These are phyloP conservation scores for Ustilago vetiveriae DNA, from an alignment of 1,284 basidiomycete genomes.

Conservation along the genomic window DNA sequence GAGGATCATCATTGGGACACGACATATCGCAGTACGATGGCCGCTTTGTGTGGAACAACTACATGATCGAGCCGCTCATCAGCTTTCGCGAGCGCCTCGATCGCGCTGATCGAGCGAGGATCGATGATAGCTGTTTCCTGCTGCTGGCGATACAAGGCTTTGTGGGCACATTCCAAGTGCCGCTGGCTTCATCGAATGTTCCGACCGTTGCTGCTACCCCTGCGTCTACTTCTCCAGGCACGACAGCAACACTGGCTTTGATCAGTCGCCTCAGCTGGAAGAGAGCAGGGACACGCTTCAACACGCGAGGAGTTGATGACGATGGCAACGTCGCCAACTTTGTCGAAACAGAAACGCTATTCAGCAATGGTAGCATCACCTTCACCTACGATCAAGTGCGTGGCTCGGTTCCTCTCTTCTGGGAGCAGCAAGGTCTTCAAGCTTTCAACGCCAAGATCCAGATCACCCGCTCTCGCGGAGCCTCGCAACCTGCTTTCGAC, in stretches of 20 bases:
- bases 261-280: constrained; percentile 87
- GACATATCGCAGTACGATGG: constrained; percentile 66
- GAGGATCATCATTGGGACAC: constrained; percentile 36
- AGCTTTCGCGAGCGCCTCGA: constrained; percentile 82
- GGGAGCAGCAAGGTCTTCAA: constrained; percentile 92
- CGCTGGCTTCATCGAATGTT: constrained; percentile 69
- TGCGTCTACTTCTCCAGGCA: constrained; percentile 71
- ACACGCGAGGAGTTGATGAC: constrained; percentile 96
- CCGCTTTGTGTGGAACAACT: constrained; percentile 79
- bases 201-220: neutral
- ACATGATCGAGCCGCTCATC: constrained; percentile 79
- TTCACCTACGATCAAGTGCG: constrained; percentile 92
- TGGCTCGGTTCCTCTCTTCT: constrained; percentile 85
- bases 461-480: constrained; percentile 79
- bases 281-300: constrained; percentile 94
- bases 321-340: constrained; percentile 97
- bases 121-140: constrained; percentile 71
- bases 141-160: constrained; percentile 92
- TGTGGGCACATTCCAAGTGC: constrained; percentile 74
- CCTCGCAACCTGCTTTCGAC: constrained; percentile 94
- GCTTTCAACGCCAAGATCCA: constrained; percentile 60
- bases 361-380: constrained; percentile 82
- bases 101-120: constrained; percentile 74
- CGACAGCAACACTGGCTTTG: constrained; percentile 76
- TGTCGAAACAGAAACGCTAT: constrained; percentile 93